Evolutionary conservation across 2,329 filamentous ascomycete species (phyloP).

Genomic region (Alternaria angustiovoidea): DNA sequence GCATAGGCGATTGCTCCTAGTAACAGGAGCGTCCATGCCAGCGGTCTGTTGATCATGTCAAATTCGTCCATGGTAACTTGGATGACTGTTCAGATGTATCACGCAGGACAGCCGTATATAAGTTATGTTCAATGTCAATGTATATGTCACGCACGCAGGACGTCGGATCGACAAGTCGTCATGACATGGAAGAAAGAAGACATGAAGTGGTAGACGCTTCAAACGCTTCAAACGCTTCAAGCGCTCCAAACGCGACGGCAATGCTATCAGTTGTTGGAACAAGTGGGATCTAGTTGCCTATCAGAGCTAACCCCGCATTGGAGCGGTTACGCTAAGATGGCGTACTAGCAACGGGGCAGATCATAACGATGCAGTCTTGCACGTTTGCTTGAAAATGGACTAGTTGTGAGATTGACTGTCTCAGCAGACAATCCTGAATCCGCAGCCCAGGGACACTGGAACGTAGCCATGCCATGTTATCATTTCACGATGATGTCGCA

Average conservation of each 20-base stretch:
- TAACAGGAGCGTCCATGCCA: neutral
- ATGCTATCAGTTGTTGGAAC: neutral
- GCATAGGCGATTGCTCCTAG: neutral
- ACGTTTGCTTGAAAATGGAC: neutral
- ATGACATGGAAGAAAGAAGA: neutral
- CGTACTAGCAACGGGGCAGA: neutral
- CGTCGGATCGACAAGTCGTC: neutral
- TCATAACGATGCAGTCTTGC: neutral
- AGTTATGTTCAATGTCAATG: neutral
- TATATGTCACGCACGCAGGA: neutral
- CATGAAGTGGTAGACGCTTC: neutral
- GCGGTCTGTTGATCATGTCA: too few species aligned
- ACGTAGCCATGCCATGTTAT: neutral
- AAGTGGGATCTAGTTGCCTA: conserved; percentile 13
- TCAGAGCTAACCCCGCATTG: conserved; percentile 15
- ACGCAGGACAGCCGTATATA: neutral
- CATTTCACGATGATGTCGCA: neutral
- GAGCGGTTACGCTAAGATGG: conserved; percentile 8
- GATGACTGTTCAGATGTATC: neutral
- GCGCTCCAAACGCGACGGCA: neutral
- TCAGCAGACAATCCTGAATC: neutral
- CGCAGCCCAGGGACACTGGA: neutral
- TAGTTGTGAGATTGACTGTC: neutral
- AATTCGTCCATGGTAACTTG: neutral
- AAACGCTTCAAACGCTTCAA: neutral